Evolutionary conservation across 257 asterid genomes (phyloP), one percentile per base, ranked within the genome.

Genomic region (Buddleja alternifolia): DNA sequence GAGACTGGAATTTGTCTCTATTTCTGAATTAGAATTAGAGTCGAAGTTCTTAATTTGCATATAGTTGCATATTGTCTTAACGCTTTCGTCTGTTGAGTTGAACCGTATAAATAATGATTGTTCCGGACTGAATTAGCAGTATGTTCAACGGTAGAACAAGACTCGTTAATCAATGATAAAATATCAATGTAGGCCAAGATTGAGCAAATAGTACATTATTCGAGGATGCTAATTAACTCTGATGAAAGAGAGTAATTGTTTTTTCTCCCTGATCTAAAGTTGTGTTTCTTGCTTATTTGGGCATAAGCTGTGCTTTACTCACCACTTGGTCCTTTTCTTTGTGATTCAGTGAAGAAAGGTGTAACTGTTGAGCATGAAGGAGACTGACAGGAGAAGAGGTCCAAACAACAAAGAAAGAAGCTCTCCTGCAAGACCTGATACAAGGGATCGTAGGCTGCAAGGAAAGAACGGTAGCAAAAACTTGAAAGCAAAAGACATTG

Each of bases 301-400:
- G 65, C 45, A 34, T 36, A 56, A 54, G 20, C 48, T 54, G 19
- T 76, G 68, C 36, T 54, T 71, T 72, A 70, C 73, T 69, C 36
- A 25, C 40, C 57, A 53, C 52, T 45, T 73, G 32, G 23, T 62
- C 46, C 10, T 19, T 73, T 32, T n/a, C n/a, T n/a, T 52, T 72
- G 55, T 39, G 52, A 47, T 80, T 70, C 77, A 78, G 91, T 67
- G 73, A 65, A 56, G 65, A 69, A 58, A 72, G 74, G 67, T 68
- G 25, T 51, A 62, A 51, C 44, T 39, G 69, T 59, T 47, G 74
- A 85, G 72, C 80, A 90, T 93, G 96, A 93, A 83, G 80, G 96
- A 90, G 70, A 71, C 81, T 20, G 93, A 87, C 47, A 83, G 75
- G 82, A 84, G 83, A 85, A 87, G 75, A 71, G 85, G 72, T 69